Evolutionary conservation across 1,139 yeast species (phyloP).

Genomic region (Diutina siamensis): DNA sequence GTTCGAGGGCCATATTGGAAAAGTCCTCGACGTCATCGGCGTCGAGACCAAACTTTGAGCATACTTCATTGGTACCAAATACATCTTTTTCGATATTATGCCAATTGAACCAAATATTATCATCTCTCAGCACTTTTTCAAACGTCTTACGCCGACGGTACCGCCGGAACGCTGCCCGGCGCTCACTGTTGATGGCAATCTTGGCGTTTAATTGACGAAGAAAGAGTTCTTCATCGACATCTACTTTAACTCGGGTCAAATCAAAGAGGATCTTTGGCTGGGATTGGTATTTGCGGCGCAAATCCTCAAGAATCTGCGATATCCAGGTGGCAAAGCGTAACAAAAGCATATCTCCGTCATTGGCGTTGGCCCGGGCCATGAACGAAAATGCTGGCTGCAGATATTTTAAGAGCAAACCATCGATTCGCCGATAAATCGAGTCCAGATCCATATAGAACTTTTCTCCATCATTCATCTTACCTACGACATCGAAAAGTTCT

Average conservation of each 20-base stretch:
- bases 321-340: background rate
- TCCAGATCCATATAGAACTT: constrained; percentile 5
- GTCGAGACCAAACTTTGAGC: constrained; percentile 1
- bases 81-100: background rate
- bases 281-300: background rate
- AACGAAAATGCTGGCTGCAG: background rate
- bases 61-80: background rate
- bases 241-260: background rate
- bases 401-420: background rate
- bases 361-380: background rate
- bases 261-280: background rate
- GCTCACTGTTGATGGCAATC: background rate
- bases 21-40: background rate
- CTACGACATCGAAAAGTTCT: background rate
- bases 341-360: background rate
- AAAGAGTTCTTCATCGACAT: constrained; percentile 1
- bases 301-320: background rate
- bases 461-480: constrained; percentile 4
- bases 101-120: background rate
- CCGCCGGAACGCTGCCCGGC: background rate
- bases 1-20: background rate
- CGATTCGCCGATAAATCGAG: background rate
- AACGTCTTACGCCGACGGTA: background rate
- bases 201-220: background rate
- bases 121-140: background rate